phyloP scores from a whole-genome alignment of 2,329 filamentous ascomycete genomes.

The Rhinocladiella mackenziei region DNA sequence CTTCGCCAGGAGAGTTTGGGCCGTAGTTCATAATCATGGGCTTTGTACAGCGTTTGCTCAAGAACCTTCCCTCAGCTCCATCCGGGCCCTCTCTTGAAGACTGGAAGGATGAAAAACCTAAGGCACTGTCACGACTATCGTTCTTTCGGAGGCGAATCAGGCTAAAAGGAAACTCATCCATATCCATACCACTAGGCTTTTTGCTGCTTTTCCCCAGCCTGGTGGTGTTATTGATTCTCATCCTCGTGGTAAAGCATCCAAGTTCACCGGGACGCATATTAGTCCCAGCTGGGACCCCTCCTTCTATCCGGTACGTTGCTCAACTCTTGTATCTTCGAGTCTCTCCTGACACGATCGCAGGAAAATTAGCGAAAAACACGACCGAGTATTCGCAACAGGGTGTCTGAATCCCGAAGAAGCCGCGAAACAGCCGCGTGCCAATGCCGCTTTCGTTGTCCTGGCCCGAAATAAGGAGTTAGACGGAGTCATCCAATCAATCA shows the following conservation, averaged over 20 bases:
- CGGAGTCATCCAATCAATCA: constrained; percentile 92
- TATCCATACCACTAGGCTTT: constrained; percentile 88
- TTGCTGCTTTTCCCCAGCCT: constrained; percentile 89
- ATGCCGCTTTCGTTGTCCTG: constrained; percentile 92
- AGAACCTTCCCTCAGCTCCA: constrained; percentile 48
- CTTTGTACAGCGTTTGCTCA: constrained; percentile 52
- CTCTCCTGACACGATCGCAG: constrained; percentile 45
- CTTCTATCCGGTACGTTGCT: constrained; percentile 72
- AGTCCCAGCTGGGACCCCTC: constrained; percentile 82
- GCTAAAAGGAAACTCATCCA: constrained; percentile 82
- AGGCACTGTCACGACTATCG: constrained; percentile 55
- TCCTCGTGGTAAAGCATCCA: constrained; percentile 85
- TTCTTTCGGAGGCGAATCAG: constrained; percentile 85
- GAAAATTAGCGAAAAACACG: constrained; percentile 94
- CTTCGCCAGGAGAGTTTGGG: constrained; percentile 9
- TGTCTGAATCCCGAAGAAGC: constrained; percentile 72
- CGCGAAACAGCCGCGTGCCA: constrained; percentile 73
- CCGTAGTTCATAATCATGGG: constrained; percentile 39
- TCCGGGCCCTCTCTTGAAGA: constrained; percentile 46
- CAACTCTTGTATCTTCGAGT: constrained; percentile 13
- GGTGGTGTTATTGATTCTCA: constrained; percentile 82
- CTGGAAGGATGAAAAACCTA: constrained; percentile 42
- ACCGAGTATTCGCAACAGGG: constrained; percentile 91
- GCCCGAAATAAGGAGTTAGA: constrained; percentile 95
- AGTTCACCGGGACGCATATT: constrained; percentile 75